These are phyloP conservation scores for Borovskyia barvae DNA, from an alignment of 208 protist species.

Conservation along the genomic window DNA sequence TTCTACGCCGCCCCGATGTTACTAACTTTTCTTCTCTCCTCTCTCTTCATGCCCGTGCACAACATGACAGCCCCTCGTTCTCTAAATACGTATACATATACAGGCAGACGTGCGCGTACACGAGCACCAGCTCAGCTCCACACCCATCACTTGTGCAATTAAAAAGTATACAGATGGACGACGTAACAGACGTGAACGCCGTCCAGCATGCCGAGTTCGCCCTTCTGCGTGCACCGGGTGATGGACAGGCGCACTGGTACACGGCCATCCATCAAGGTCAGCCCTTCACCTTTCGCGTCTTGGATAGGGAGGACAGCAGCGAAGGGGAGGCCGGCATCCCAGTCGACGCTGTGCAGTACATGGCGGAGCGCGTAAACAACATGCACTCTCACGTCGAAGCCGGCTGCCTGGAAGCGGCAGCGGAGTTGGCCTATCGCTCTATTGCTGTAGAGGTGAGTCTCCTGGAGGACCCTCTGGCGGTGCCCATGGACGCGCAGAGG, in stretches of 20 bases:
- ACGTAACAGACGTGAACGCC: background rate
- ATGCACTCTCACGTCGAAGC: conserved; percentile 21
- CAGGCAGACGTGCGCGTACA: too few species aligned
- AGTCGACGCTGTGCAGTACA: conserved; percentile 22
- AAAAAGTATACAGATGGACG: too few species aligned
- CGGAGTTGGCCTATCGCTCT: conserved; percentile 37
- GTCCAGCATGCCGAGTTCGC: conserved; percentile 18
- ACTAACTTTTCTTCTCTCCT: background rate
- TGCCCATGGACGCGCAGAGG: conserved; percentile 25
- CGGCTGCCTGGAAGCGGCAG: conserved; percentile 16
- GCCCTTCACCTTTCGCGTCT: conserved; percentile 48
- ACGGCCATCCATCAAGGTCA: conserved; percentile 20
- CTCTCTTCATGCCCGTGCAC: too few species aligned
- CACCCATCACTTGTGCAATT: too few species aligned
- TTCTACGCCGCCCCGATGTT: background rate
- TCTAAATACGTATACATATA: too few species aligned
- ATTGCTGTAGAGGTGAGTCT: conserved; percentile 64
- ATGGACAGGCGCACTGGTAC: conserved; percentile 31
- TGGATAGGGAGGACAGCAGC: too few species aligned
- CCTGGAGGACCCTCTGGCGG: conserved; percentile 42
- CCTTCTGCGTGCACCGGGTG: conserved; percentile 20
- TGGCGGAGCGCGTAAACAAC: conserved; percentile 6
- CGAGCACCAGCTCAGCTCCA: too few species aligned
- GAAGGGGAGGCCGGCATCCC: conserved; percentile 16
- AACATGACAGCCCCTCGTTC: too few species aligned